Base-by-base conservation (phyloP, 345 rosid species). In the Hibiscus trionum region DNA sequence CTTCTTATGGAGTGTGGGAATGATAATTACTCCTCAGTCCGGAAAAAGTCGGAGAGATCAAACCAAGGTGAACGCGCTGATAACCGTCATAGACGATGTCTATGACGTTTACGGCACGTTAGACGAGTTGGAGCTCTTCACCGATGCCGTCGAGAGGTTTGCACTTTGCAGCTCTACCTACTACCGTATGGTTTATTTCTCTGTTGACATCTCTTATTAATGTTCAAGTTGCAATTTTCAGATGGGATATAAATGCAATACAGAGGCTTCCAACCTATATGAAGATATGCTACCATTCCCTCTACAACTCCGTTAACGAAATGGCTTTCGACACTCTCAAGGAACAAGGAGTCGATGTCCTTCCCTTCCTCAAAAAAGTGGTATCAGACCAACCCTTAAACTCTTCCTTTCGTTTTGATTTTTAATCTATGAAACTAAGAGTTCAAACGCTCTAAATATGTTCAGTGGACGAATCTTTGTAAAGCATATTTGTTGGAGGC, bases 401-500 rank as follows among this genome's bases (percentile, higher is more conserved):
- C 14, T 31, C 2, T 21, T 74, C 8, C 21, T 61, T 46, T 27
- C 31, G 9, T 3, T 7, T 29, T 11, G 12, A 3, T 15, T 52
- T 59, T 10, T 31, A 52, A 31, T n/a, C 52, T 21, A 7, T 4
- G 8, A 14, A 3, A 21, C 26, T 24, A 35, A 61, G 16, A 19
- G 15, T 42, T 56, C 29, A 15, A 15, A 31, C 37, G 1, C 21
- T 21, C 10, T 7, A 7, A 39, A 5, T 10, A 16, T 68, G 31
- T 0, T 3, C 74, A 85, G 91, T 84, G 88, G 91, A 71, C 69
- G 46, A 78, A 81, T 75, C 2, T 80, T 37, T 81, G 81, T 58
- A 61, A 47, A 75, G 5, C 83, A 11, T 85, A 61, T 68, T 53
- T 85, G 39, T 11, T 53, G 66, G 89, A 88, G 37, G 86, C 89